These are phyloP conservation scores for Paraphaeosphaeria minitans DNA, from an alignment of 2,329 filamentous ascomycete species.

Conservation along the genomic window DNA sequence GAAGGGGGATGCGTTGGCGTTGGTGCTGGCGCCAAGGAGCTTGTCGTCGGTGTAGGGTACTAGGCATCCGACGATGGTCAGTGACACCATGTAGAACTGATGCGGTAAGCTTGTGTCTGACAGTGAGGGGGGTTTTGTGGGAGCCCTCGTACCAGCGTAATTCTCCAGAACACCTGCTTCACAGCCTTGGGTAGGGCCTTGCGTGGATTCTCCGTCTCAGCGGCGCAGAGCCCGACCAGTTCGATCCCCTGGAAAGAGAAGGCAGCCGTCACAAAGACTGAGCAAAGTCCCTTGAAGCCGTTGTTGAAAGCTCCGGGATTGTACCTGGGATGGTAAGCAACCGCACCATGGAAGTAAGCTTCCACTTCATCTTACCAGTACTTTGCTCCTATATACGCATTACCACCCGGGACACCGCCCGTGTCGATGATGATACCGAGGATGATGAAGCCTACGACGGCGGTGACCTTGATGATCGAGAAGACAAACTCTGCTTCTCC, in stretches of 20 bases:
- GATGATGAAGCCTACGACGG: slow-evolving; percentile 83
- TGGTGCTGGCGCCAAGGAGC: slow-evolving; percentile 64
- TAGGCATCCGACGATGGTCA: slow-evolving; percentile 77
- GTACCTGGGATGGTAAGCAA: slow-evolving; percentile 34
- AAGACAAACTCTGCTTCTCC: slow-evolving; percentile 87
- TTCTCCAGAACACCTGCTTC: slow-evolving; percentile 94
- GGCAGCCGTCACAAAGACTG: slow-evolving; percentile 73
- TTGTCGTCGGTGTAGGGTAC: slow-evolving; percentile 71
- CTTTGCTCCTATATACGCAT: slow-evolving; percentile 77
- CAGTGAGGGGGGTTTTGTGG: not conserved
- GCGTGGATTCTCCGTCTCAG: slow-evolving; percentile 75
- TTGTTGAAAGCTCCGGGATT: slow-evolving; percentile 78
- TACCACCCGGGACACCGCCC: slow-evolving; percentile 61
- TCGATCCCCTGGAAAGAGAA: slow-evolving; percentile 76
- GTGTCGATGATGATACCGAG: slow-evolving; percentile 82
- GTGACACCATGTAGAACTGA: slow-evolving; percentile 77
- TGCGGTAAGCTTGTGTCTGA: slow-evolving; percentile 8
- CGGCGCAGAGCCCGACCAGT: slow-evolving; percentile 75
- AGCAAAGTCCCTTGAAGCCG: slow-evolving; percentile 77
- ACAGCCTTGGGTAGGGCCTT: slow-evolving; percentile 84
- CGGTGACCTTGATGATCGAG: slow-evolving; percentile 79
- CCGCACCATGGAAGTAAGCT: not conserved
- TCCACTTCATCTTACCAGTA: slow-evolving; percentile 61
- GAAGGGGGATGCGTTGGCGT: slow-evolving; percentile 80
- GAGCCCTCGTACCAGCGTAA: slow-evolving; percentile 59